Percentiles rank a stretch among this genome's conserved stretches.
phyloP scores from a whole-genome alignment of 2,329 filamentous ascomycete species.

The Colletotrichum tabaci region DNA sequence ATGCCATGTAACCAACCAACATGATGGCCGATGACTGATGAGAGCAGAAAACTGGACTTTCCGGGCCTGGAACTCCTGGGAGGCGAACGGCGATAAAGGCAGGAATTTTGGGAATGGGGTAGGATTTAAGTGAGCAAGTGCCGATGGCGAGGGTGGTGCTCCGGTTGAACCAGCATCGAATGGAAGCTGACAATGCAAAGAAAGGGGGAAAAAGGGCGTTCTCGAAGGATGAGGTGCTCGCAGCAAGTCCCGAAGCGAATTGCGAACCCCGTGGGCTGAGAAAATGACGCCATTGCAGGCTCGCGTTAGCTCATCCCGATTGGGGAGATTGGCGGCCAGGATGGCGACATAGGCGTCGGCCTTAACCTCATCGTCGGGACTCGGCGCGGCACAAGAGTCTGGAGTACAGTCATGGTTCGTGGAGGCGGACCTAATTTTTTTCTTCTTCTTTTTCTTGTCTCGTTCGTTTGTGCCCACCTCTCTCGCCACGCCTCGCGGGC shows the following conservation, averaged over 20 bases:
- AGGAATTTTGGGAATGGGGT: background rate
- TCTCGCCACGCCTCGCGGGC: background rate
- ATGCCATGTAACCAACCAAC: background rate
- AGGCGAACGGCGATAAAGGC: conserved; percentile 1
- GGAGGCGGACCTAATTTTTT: background rate
- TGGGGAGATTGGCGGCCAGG: conserved; percentile 41
- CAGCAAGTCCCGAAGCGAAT: background rate
- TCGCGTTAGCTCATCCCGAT: conserved; percentile 42
- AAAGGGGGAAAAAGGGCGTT: background rate
- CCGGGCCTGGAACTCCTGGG: no score
- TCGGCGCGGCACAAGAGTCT: conserved; percentile 20
- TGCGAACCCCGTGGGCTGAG: conserved; percentile 1
- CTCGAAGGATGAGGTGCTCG: conserved; percentile 15
- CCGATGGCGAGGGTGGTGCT: background rate
- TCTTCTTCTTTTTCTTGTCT: background rate
- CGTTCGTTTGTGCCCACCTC: no score
- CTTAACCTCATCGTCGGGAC: conserved; percentile 40
- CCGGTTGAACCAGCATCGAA: background rate
- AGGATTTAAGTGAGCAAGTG: background rate
- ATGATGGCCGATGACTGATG: background rate
- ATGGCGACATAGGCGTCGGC: conserved; percentile 37
- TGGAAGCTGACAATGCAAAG: no score
- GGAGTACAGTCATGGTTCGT: conserved; percentile 11
- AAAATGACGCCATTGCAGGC: conserved; percentile 40
- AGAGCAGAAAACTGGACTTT: background rate